phyloP scores from a whole-genome alignment of 345 rosid species.

The Geranium rotundifolium region DNA sequence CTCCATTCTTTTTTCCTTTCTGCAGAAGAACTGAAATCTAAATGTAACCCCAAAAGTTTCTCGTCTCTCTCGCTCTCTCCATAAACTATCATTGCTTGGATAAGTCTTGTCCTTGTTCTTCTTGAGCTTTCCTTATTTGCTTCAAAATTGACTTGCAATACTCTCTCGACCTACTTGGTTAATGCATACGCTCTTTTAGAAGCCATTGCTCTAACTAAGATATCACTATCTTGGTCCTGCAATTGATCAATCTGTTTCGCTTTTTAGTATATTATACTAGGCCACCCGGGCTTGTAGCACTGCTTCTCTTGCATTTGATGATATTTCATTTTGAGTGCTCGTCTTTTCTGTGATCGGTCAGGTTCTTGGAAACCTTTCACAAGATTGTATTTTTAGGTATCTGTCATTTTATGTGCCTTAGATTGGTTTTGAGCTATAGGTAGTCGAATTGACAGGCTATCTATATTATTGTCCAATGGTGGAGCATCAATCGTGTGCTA shows the following conservation, averaged over 20 bases:
- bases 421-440: slow-evolving; percentile 3
- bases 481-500: slow-evolving; percentile 29
- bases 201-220: too few species aligned
- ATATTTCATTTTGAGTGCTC: not conserved
- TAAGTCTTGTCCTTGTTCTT: not conserved
- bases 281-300: not conserved
- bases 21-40: slow-evolving; percentile 12
- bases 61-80: not conserved
- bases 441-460: not conserved
- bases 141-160: not conserved
- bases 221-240: too few species aligned
- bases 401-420: not conserved
- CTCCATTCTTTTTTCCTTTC: slow-evolving; percentile 20
- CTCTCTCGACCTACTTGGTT: not conserved
- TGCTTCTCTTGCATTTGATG: not conserved
- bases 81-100: not conserved
- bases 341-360: too few species aligned
- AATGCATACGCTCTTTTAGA: too few species aligned
- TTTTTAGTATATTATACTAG: not conserved
- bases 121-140: not conserved
- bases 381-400: not conserved
- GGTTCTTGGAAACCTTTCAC: too few species aligned
- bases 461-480: slow-evolving; percentile 16
- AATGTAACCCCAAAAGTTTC: not conserved
- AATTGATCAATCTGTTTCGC: too few species aligned